Evolutionary conservation across 2,329 filamentous ascomycete genomes (phyloP).

Genomic region (Aureobasidium uvarum): DNA sequence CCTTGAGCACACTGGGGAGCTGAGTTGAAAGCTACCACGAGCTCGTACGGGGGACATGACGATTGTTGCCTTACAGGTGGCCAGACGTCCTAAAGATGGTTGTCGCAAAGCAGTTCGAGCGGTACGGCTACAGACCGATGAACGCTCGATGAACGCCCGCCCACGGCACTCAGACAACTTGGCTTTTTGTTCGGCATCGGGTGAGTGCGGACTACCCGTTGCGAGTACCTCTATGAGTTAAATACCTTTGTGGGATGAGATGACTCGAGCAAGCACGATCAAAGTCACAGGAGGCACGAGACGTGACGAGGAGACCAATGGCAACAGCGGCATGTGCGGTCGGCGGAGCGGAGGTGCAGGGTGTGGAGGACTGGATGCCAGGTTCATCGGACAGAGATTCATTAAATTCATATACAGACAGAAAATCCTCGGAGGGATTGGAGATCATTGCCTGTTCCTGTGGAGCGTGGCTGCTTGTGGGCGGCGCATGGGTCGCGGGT

Average conservation of each 20-base stretch:
- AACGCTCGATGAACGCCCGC: slow-evolving; percentile 15
- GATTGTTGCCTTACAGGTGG: background rate
- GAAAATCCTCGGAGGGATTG: background rate
- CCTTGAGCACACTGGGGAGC: background rate
- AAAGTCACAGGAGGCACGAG: slow-evolving; percentile 2
- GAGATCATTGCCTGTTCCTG: slow-evolving; percentile 25
- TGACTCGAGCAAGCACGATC: background rate
- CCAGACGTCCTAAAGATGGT: background rate
- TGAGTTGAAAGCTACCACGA: background rate
- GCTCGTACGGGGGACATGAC: background rate
- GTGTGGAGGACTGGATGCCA: background rate
- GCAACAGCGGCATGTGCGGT: background rate
- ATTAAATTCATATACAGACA: background rate
- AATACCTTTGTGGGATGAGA: background rate
- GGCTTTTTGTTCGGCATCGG: background rate
- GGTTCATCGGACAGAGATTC: background rate
- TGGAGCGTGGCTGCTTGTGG: background rate
- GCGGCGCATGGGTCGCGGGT: slow-evolving; percentile 10
- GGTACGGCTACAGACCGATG: slow-evolving; percentile 6
- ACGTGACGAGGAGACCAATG: background rate
- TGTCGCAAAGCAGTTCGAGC: slow-evolving; percentile 10
- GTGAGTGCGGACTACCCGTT: slow-evolving; percentile 1
- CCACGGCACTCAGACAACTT: slow-evolving; percentile 5
- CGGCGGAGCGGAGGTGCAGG: slow-evolving; percentile 12
- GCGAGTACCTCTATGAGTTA: background rate